A percentile compares a stretch with the other conserved stretches of the same genome.
These are phyloP conservation scores for Aeminium ludgeri DNA, from an alignment of 495 filamentous ascomycete genomes.

Conservation along the genomic window DNA sequence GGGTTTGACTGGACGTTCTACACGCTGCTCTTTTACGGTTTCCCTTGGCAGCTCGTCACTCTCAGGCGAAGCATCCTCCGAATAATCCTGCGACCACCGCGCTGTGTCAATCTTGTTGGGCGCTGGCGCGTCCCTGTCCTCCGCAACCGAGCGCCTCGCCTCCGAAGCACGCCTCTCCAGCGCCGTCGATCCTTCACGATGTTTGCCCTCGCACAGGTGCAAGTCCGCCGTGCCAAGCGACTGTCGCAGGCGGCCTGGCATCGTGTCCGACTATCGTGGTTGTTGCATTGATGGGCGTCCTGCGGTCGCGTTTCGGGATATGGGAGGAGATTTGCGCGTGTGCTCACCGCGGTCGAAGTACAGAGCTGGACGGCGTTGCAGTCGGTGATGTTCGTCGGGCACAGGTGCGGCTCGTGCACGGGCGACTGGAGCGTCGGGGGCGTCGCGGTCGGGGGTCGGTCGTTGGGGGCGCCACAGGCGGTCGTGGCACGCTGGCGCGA, in stretches of 20 bases:
- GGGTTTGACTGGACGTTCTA: not conserved
- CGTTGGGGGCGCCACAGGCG: no score
- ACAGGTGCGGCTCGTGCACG: no score
- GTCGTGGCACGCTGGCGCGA: no score
- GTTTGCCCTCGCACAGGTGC: not conserved
- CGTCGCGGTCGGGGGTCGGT: no score
- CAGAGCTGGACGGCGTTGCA: no score
- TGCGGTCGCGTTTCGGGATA: no score
- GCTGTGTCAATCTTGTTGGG: not conserved
- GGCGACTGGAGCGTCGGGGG: no score
- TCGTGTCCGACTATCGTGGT: not conserved
- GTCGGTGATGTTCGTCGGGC: no score
- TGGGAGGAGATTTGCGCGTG: no score
- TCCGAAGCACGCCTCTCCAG: not conserved
- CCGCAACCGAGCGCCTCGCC: not conserved
- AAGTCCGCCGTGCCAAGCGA: slow-evolving; percentile 1
- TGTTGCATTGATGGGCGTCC: no score
- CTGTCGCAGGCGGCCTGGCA: slow-evolving; percentile 1
- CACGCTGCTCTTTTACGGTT: not conserved
- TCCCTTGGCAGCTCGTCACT: not conserved
- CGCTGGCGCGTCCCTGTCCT: not conserved
- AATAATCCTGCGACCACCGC: not conserved
- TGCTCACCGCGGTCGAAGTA: no score
- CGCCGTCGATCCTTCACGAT: not conserved
- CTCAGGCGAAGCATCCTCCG: not conserved